Evolutionary conservation across 2,329 filamentous ascomycete genomes (phyloP).

Genomic region (Scedosporium apiospermum): DNA sequence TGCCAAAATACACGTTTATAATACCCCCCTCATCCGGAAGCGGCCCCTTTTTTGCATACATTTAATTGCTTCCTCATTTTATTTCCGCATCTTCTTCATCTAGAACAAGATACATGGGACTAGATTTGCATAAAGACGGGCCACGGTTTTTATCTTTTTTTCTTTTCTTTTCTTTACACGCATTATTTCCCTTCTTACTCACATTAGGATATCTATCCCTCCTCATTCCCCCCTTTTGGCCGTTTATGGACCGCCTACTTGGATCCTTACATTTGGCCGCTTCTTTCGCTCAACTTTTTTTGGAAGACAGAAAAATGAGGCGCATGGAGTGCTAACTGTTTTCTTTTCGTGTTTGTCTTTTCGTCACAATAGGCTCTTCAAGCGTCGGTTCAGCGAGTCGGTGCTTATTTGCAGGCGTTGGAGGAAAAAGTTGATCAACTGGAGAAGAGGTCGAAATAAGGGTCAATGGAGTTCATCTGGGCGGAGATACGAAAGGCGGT

Average conservation of each 20-base stretch:
- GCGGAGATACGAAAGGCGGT: background rate
- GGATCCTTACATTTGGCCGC: background rate
- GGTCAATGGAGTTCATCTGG: slow-evolving; percentile 4
- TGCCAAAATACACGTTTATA: background rate
- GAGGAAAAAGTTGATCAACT: slow-evolving; percentile 64
- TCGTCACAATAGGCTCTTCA: slow-evolving; percentile 56
- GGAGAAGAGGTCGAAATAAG: slow-evolving; percentile 53
- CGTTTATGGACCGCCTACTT: background rate
- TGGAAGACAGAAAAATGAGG: background rate
- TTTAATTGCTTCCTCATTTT: no score
- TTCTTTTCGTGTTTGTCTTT: background rate
- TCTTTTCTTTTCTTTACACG: background rate
- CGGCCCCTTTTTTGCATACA: background rate
- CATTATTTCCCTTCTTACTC: background rate
- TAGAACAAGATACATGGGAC: background rate
- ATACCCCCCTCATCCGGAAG: background rate
- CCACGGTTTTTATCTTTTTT: background rate
- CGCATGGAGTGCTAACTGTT: slow-evolving; percentile 3
- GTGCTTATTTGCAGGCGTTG: slow-evolving; percentile 64
- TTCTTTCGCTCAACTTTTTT: background rate
- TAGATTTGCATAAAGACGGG: background rate
- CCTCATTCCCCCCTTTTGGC: background rate
- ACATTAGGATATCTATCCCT: background rate
- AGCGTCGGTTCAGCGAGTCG: slow-evolving; percentile 68
- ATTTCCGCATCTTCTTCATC: background rate